Evolutionary conservation across 768 basidiomycete genomes (phyloP).

Genomic region (Pisolithus microcarpus): DNA sequence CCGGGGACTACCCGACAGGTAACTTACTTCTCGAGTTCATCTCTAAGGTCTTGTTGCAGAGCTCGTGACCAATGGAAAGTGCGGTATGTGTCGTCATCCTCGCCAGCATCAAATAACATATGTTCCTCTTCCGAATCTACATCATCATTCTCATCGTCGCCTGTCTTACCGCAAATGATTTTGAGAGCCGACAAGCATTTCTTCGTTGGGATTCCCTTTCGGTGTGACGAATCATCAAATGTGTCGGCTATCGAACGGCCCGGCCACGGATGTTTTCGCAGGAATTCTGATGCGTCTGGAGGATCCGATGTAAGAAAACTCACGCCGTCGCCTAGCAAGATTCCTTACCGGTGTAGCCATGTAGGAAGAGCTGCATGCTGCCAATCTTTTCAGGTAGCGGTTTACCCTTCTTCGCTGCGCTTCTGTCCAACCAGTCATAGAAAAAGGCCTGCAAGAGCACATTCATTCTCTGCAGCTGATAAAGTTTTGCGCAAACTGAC

Average conservation of each 20-base stretch:
- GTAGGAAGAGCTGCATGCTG: slow-evolving; percentile 83
- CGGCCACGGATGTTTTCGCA: slow-evolving; percentile 83
- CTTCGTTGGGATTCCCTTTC: slow-evolving; percentile 63
- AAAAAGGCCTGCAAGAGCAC: slow-evolving; percentile 62
- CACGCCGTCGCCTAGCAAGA: neutral
- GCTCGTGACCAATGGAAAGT: slow-evolving; percentile 80
- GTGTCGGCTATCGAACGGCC: slow-evolving; percentile 79
- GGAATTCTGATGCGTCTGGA: slow-evolving; percentile 79
- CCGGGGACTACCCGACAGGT: neutral
- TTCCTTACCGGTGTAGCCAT: slow-evolving; percentile 64
- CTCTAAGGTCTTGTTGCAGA: slow-evolving; percentile 75
- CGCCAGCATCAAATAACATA: slow-evolving; percentile 58
- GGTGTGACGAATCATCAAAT: slow-evolving; percentile 76
- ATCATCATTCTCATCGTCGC: slow-evolving; percentile 67
- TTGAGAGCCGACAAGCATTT: slow-evolving; percentile 61
- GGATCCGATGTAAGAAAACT: neutral
- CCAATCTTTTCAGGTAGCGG: slow-evolving; percentile 83
- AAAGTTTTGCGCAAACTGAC: slow-evolving; percentile 21
- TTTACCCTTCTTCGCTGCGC: slow-evolving; percentile 76
- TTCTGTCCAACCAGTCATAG: slow-evolving; percentile 87
- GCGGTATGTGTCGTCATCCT: slow-evolving; percentile 44
- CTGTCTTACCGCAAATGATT: slow-evolving; percentile 80
- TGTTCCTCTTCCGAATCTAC: slow-evolving; percentile 71
- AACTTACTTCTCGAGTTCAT: slow-evolving; percentile 80
- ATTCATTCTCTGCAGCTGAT: slow-evolving; percentile 1